Percentiles rank a stretch among this genome's conserved stretches.
Conservation (phyloP, 352 stramenopile species). For the Globisporangium polare region DNA sequence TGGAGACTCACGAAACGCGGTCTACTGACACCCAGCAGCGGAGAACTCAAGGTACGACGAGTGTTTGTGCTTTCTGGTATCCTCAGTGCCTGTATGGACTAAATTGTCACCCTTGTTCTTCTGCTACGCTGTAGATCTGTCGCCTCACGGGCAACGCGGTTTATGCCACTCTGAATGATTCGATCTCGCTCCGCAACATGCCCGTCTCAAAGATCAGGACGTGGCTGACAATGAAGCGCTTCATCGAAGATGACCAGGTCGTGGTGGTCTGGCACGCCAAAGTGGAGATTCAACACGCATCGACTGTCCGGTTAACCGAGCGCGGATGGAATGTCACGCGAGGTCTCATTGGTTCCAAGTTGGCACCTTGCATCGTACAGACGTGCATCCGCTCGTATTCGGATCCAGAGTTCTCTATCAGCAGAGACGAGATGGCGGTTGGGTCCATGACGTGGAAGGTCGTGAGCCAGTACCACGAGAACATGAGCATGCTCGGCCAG, state of each 20-base stretch:
- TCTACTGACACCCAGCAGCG: not conserved
- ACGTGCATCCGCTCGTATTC: not conserved
- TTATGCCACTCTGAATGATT: not conserved
- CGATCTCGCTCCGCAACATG: not conserved
- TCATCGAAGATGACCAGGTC: not conserved
- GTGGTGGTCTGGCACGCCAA: not conserved
- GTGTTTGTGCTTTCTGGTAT: not conserved
- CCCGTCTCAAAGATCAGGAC: not conserved
- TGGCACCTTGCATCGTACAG: not conserved
- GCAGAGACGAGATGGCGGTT: not conserved
- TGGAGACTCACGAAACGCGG: not conserved
- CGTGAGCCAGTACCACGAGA: not conserved
- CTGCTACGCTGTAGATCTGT: not conserved
- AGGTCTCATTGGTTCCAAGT: not conserved
- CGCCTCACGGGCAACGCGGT: not conserved
- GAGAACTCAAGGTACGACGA: not conserved
- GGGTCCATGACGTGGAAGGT: not conserved
- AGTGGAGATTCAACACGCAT: not conserved
- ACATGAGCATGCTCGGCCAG: constrained; percentile 3
- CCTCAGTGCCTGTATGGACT: not conserved
- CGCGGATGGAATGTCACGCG: not conserved
- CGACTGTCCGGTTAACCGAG: not conserved
- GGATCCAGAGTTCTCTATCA: not conserved
- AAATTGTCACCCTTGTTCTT: not conserved
- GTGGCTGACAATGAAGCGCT: not conserved